Conservation (phyloP, 2,329 filamentous ascomycete species). For the Pseudocercospora cruenta region DNA sequence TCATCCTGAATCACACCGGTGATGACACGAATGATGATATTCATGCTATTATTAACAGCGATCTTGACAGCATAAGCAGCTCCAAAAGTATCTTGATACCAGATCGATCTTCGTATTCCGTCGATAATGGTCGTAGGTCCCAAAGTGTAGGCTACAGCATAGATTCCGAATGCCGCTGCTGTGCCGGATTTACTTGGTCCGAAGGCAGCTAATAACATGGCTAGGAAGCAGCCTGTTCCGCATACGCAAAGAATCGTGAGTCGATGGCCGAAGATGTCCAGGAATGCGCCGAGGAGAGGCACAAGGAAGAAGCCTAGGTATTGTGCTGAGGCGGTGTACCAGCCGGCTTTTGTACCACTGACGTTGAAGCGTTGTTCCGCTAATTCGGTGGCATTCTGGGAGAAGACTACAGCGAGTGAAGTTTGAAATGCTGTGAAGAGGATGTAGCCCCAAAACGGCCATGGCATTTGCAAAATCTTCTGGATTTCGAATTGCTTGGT, state of each 20-base stretch:
- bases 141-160: conserved; percentile 58
- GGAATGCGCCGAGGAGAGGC: conserved; percentile 58
- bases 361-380: conserved; percentile 63
- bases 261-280: conserved; percentile 61
- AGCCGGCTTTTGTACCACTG: conserved; percentile 60
- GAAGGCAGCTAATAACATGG: conserved; percentile 61
- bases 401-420: conserved; percentile 58
- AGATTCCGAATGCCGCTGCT: conserved; percentile 63
- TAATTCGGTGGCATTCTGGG: conserved; percentile 63
- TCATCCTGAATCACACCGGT: conserved; percentile 63
- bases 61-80: conserved; percentile 64
- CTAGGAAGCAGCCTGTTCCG: conserved; percentile 55
- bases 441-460: conserved; percentile 62
- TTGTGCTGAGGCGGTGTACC: conserved; percentile 62
- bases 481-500: conserved; percentile 60
- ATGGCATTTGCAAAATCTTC: conserved; percentile 62
- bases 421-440: conserved; percentile 63
- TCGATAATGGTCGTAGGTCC: conserved; percentile 65
- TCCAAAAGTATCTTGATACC: conserved; percentile 63
- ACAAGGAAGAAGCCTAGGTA: conserved; percentile 64
- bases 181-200: conserved; percentile 55
- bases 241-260: conserved; percentile 52
- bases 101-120: conserved; percentile 62
- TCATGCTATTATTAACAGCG: conserved; percentile 66
- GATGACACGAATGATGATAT: conserved; percentile 61